phyloP scores from a whole-genome alignment of 805 yeast genomes.

The Suhomyces canberraensis region DNA sequence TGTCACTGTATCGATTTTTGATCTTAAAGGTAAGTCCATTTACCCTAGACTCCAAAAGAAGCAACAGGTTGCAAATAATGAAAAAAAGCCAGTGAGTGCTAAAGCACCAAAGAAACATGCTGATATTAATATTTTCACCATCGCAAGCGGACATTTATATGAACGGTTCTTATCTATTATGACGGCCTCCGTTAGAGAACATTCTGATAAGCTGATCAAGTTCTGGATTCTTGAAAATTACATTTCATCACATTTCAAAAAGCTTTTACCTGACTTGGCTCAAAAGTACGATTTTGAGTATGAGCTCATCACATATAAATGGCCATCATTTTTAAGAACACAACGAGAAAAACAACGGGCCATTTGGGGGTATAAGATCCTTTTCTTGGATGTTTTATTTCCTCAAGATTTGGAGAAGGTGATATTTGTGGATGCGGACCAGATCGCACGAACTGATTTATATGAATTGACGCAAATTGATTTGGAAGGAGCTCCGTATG shows the following conservation, averaged over 20 bases:
- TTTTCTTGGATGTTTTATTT: constrained; percentile 82
- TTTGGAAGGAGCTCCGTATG: constrained; percentile 79
- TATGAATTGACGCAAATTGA: constrained; percentile 65
- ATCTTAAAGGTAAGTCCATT: constrained; percentile 22
- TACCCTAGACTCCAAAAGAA: constrained; percentile 42
- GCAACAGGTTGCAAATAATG: constrained; percentile 15
- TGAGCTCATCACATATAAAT: constrained; percentile 77
- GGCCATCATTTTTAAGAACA: constrained; percentile 88
- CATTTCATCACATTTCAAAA: constrained; percentile 66
- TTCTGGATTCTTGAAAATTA: constrained; percentile 87
- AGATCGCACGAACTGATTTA: constrained; percentile 73
- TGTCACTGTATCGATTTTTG: constrained; percentile 1
- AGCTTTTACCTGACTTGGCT: constrained; percentile 58
- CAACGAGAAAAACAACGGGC: constrained; percentile 78
- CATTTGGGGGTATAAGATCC: constrained; percentile 84
- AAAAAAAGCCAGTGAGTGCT: constrained; percentile 11
- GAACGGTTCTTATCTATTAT: constrained; percentile 74
- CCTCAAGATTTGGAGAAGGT: constrained; percentile 74
- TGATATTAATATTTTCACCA: constrained; percentile 73
- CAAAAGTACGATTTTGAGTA: constrained; percentile 59
- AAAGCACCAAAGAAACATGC: constrained; percentile 37
- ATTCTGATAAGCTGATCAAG: constrained; percentile 56
- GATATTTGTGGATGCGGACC: constrained; percentile 85
- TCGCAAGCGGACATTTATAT: constrained; percentile 79
- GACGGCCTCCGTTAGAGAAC: constrained; percentile 71